These are phyloP conservation scores for Jatropha multifida DNA, from an alignment of 441 rosid genomes.

Conservation along the genomic window DNA sequence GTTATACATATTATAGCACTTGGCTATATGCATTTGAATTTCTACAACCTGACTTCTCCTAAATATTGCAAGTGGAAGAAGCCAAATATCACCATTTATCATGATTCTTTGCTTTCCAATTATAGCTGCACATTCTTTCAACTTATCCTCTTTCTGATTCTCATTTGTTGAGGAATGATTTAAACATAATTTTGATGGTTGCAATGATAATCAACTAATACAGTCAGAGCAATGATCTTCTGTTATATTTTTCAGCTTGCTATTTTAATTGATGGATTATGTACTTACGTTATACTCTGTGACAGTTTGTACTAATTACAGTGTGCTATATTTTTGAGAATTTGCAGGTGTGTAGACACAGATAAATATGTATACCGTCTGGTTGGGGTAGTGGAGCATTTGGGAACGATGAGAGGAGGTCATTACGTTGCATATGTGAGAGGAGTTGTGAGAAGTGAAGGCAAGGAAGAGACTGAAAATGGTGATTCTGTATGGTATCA, in stretches of 20 bases:
- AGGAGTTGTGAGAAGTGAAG: conserved; percentile 30
- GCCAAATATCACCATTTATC: not conserved
- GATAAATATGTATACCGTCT: conserved; percentile 53
- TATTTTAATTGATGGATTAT: not conserved
- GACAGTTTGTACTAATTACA: not conserved
- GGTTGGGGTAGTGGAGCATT: conserved; percentile 85
- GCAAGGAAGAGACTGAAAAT: conserved; percentile 28
- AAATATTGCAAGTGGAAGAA: not conserved
- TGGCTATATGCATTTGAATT: not conserved
- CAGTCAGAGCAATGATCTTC: not conserved
- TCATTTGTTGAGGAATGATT: not conserved
- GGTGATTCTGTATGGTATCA: conserved; percentile 58
- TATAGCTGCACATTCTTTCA: not conserved
- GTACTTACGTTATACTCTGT: not conserved
- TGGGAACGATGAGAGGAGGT: conserved; percentile 88
- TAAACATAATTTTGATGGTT: not conserved
- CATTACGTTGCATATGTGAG: conserved; percentile 68
- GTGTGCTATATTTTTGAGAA: not conserved
- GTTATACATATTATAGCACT: not conserved
- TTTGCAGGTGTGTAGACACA: conserved; percentile 39
- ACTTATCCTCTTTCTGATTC: not conserved
- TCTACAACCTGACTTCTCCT: not conserved
- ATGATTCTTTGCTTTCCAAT: not conserved
- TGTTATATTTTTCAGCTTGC: not conserved
- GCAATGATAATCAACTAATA: not conserved